Conservation (phyloP, 202 grass and related monocot genomes). For the Digitaria exilis region DNA sequence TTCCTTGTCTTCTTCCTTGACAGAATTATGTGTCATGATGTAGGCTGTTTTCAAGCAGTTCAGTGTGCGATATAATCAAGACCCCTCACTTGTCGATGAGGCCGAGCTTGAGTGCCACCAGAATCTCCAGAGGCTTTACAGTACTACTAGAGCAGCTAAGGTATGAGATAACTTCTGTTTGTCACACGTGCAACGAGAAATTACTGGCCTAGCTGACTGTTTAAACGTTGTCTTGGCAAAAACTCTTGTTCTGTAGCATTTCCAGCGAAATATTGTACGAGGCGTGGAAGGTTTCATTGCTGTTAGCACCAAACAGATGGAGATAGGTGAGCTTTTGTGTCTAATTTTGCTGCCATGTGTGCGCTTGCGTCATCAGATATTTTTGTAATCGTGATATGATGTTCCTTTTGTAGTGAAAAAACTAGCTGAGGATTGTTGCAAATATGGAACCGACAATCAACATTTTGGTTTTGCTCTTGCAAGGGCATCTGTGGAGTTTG, state of each 20-base stretch:
- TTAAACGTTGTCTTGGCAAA: slow-evolving; percentile 19
- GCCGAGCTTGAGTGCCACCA: slow-evolving; percentile 91
- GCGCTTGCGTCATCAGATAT: slow-evolving; percentile 11
- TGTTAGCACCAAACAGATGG: slow-evolving; percentile 93
- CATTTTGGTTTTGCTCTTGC: slow-evolving; percentile 74
- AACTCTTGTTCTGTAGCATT: slow-evolving; percentile 59
- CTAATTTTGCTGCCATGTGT: background rate
- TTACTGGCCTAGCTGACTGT: background rate
- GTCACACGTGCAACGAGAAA: background rate
- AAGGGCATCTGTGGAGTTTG: slow-evolving; percentile 74
- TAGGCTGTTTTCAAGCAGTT: slow-evolving; percentile 92
- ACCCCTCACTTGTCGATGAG: slow-evolving; percentile 90
- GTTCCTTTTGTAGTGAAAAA: slow-evolving; percentile 70
- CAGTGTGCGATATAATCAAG: slow-evolving; percentile 60
- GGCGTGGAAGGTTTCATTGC: slow-evolving; percentile 84
- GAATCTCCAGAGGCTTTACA: slow-evolving; percentile 81
- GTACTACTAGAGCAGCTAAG: slow-evolving; percentile 83
- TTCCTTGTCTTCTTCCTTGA: background rate
- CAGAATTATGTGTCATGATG: slow-evolving; percentile 31
- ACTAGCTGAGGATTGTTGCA: slow-evolving; percentile 89
- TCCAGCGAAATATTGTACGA: slow-evolving; percentile 79
- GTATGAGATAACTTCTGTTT: slow-evolving; percentile 48
- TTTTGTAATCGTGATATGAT: background rate
- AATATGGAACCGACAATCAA: slow-evolving; percentile 82
- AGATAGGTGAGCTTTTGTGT: slow-evolving; percentile 60